These are phyloP conservation scores for Ceratocystis variospora DNA, from an alignment of 2,329 filamentous ascomycete species.

Conservation along the genomic window DNA sequence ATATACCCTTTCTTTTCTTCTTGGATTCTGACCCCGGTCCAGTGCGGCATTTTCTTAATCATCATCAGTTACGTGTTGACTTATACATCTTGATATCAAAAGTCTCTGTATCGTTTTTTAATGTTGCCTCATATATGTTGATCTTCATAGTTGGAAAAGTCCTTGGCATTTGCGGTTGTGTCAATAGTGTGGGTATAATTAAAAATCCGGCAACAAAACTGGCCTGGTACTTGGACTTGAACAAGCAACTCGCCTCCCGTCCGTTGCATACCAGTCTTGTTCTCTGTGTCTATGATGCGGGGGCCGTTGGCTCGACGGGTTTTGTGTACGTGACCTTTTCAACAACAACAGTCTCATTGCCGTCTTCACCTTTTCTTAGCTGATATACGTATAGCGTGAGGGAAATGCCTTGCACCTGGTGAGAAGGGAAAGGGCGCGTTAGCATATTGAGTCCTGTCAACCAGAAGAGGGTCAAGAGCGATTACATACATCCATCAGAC, in stretches of 20 bases:
- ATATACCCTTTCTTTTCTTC: neutral
- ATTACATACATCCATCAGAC: constrained; percentile 83
- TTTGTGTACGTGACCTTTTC: constrained; percentile 81
- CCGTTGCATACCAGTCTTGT: neutral
- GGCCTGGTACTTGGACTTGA: constrained; percentile 19
- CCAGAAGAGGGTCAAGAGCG: neutral
- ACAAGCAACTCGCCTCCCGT: neutral
- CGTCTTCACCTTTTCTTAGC: constrained; percentile 61
- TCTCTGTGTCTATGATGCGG: constrained; percentile 32
- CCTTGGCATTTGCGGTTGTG: constrained; percentile 18
- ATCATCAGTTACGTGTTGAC: neutral
- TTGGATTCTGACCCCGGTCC: neutral
- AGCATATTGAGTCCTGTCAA: neutral
- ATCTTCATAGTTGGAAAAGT: neutral
- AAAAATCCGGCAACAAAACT: neutral
- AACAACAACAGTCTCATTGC: constrained; percentile 65
- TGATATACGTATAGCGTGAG: constrained; percentile 92
- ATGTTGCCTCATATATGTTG: neutral
- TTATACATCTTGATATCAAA: constrained; percentile 21
- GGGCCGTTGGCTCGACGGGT: constrained; percentile 45
- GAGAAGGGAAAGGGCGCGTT: neutral
- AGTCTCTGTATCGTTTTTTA: neutral
- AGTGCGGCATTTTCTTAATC: neutral
- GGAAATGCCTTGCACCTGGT: constrained; percentile 88
- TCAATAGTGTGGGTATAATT: constrained; percentile 18